Evolutionary conservation across 108 stramenopile genomes (phyloP).

Genomic region (Skeletonema tropicum): DNA sequence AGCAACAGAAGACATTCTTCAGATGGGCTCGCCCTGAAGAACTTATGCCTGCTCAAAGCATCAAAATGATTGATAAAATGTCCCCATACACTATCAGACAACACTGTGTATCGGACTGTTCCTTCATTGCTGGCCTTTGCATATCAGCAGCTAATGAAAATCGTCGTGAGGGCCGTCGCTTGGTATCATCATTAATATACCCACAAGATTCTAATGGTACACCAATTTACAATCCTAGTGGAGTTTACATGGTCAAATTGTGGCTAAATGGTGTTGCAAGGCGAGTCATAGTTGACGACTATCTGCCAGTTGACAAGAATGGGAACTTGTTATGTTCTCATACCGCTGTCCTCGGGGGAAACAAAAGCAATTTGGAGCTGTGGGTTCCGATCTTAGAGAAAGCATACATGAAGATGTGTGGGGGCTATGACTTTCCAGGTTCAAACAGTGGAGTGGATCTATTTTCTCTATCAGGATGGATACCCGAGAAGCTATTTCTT

Average conservation of each 20-base stretch:
- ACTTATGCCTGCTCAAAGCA: constrained; percentile 34
- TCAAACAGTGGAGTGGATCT: constrained; percentile 91
- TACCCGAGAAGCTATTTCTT: constrained; percentile 89
- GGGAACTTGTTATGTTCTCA: constrained; percentile 84
- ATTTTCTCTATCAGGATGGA: constrained; percentile 93
- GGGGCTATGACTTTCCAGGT: constrained; percentile 94
- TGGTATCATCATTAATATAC: constrained; percentile 79
- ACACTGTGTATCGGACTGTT: constrained; percentile 90
- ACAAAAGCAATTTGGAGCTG: constrained; percentile 63
- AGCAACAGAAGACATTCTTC: constrained; percentile 61
- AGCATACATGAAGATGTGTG: constrained; percentile 93
- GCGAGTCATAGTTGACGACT: constrained; percentile 89
- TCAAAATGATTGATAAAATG: constrained; percentile 59
- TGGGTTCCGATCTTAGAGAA: constrained; percentile 96
- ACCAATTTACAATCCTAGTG: constrained; percentile 86
- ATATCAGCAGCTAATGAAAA: constrained; percentile 87
- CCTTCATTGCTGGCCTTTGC: constrained; percentile 91
- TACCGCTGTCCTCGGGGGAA: constrained; percentile 25
- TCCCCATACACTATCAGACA: constrained; percentile 79
- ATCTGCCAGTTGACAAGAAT: constrained; percentile 77
- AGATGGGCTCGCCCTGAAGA: constrained; percentile 78
- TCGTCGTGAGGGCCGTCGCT: constrained; percentile 54
- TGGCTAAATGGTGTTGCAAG: constrained; percentile 92
- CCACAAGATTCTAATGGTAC: constrained; percentile 69
- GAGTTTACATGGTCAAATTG: constrained; percentile 94